Percentiles rank a stretch among this genome's conserved stretches.
These are phyloP conservation scores for Fusarium citri DNA, from an alignment of 2,329 filamentous ascomycete species.

Conservation along the genomic window DNA sequence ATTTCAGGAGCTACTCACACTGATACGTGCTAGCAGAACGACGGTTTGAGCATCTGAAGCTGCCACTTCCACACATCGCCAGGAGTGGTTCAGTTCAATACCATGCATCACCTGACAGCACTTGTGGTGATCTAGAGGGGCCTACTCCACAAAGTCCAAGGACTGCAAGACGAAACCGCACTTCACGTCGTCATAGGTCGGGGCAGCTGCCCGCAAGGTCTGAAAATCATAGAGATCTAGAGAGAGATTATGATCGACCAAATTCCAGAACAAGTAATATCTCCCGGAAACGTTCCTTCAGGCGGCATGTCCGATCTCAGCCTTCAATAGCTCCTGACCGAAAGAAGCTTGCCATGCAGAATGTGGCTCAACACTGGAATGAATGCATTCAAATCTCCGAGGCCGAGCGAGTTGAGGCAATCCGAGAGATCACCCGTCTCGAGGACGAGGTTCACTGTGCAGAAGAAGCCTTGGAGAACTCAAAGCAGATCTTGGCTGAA, in stretches of 20 bases:
- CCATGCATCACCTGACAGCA: constrained; percentile 35
- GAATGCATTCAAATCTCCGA: constrained; percentile 49
- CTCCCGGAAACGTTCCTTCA: constrained; percentile 46
- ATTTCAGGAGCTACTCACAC: neutral
- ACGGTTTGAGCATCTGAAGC: constrained; percentile 10
- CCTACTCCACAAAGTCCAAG: constrained; percentile 42
- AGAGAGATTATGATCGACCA: constrained; percentile 33
- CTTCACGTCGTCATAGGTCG: constrained; percentile 5
- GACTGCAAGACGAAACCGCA: neutral
- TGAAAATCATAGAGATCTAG: constrained; percentile 1
- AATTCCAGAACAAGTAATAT: constrained; percentile 50
- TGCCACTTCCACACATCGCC: constrained; percentile 19
- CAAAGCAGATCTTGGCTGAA: constrained; percentile 18
- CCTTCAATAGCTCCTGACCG: constrained; percentile 34
- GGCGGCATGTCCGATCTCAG: constrained; percentile 23
- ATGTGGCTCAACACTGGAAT: constrained; percentile 51
- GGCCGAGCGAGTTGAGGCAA: constrained; percentile 45
- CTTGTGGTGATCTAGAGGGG: constrained; percentile 50
- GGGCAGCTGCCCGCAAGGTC: constrained; percentile 3
- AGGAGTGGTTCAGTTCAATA: neutral
- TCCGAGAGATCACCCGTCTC: constrained; percentile 45
- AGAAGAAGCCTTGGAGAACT: constrained; percentile 35
- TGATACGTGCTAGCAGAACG: constrained; percentile 8
- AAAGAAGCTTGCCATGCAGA: constrained; percentile 49
- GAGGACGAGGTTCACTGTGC: constrained; percentile 39